phyloP scores from a whole-genome alignment of 2,329 filamentous ascomycete species.

The Colletotrichum aenigma region DNA sequence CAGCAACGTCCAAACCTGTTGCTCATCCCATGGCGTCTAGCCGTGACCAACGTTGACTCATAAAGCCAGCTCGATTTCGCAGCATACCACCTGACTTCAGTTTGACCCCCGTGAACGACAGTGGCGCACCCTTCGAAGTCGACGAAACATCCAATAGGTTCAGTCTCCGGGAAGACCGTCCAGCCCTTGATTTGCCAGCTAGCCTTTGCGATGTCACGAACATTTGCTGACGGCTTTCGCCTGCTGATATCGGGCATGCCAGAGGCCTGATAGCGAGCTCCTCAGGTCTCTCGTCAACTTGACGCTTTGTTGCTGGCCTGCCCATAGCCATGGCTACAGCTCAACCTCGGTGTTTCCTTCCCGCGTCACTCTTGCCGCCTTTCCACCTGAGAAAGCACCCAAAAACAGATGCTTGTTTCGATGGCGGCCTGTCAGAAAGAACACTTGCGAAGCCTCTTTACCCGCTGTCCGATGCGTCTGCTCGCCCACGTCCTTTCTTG shows the following conservation, averaged over 20 bases:
- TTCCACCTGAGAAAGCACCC: neutral
- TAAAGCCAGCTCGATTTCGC: neutral
- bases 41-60: neutral
- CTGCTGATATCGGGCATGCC: neutral
- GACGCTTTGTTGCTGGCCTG: neutral
- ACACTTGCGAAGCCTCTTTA: neutral
- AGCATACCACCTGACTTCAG: neutral
- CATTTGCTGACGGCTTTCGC: neutral
- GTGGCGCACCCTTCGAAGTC: neutral
- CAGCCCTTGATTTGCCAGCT: neutral
- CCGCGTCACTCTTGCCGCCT: neutral
- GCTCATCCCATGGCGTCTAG: neutral
- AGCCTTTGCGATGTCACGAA: neutral
- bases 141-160: neutral
- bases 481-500: neutral
- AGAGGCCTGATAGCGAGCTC: neutral
- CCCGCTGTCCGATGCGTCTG: neutral
- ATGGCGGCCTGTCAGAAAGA: conserved; percentile 11
- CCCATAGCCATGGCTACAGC: neutral
- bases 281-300: neutral
- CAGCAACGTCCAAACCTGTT: neutral
- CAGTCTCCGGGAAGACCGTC: neutral
- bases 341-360: neutral
- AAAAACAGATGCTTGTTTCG: neutral
- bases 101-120: neutral